Base-by-base conservation (phyloP, 2,329 filamentous ascomycete species). In the Endoconidiophora laricicola region DNA sequence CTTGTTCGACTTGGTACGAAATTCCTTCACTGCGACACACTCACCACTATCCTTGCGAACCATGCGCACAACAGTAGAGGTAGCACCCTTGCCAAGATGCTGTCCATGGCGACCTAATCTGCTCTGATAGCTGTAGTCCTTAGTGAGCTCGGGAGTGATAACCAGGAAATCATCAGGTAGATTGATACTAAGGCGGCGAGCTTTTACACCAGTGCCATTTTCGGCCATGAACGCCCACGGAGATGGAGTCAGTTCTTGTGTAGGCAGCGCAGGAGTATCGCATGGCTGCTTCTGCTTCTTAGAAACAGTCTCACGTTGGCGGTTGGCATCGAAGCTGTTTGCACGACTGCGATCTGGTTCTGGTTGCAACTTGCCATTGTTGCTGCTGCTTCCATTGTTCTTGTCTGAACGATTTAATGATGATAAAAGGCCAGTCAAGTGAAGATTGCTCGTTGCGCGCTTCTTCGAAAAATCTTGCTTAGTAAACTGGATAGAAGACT, bases 11-110 rank as follows among this genome's bases (percentile, higher is more conserved):
- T 83, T 83, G 56, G 76, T 74, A 9, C 86, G 78, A 62, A 93
- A 94, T 59, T 91, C 84, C 66, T 94, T 94, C 57, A 93, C 86
- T 0, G 87, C 87, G 56, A 82, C 88, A 6, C 86, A 65, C 58
- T 86, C 79, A 38, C 69, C 70, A 4, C 72, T 66, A 29, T 78
- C 79, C 61, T 81, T 86, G 55, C 80, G 75, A 52, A 71, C 71
- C 83, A 94, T 91, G 54, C 90, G 71, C 33, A 78, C 83, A 22
- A 94, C 86, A 57, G 83, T 82, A 41, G 85, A 86, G 4, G 84
- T 88, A 9, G 84, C 83, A 40, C 87, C 87, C 63, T 84, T 85
- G 54, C 86, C 87, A 5, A 93, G 69, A 54, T 81, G 74, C 65
- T 83, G 86, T 38, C 82, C 80, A 58, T 83, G 76, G 40, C 79